Conservation (phyloP, 345 rosid species). For the Raphanus raphanistrum region DNA sequence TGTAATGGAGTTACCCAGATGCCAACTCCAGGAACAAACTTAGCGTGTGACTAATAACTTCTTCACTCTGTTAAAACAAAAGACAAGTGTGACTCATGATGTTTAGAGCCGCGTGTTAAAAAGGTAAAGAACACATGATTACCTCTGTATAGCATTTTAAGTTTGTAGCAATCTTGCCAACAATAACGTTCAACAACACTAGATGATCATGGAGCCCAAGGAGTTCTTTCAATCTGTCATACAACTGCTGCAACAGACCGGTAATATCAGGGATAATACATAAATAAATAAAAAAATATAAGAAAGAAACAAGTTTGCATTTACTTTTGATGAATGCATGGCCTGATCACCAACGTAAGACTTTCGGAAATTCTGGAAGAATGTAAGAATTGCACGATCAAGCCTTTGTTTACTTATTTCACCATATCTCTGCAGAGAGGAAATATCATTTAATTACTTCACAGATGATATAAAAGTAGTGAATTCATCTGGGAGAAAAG, state of each 20-base stretch:
- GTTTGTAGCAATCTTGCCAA: conserved; percentile 92
- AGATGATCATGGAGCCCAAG: conserved; percentile 96
- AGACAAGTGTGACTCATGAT: conserved; percentile 12
- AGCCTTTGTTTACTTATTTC: conserved; percentile 94
- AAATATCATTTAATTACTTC: conserved; percentile 17
- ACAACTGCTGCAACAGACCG: conserved; percentile 82
- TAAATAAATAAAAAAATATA: neutral
- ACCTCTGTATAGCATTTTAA: conserved; percentile 93
- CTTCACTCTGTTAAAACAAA: conserved; percentile 70
- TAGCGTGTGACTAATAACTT: conserved; percentile 90
- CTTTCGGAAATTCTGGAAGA: conserved; percentile 97
- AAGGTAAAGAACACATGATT: conserved; percentile 25
- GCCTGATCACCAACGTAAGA: conserved; percentile 99
- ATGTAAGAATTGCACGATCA: conserved; percentile 94
- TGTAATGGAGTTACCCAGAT: conserved; percentile 65
- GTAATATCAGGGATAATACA: conserved; percentile 37
- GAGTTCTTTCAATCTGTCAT: conserved; percentile 87
- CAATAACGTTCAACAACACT: conserved; percentile 80
- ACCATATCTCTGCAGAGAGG: conserved; percentile 73
- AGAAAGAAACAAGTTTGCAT: conserved; percentile 9
- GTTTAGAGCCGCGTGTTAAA: conserved; percentile 16
- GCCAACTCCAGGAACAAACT: conserved; percentile 94
- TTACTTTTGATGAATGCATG: conserved; percentile 96
- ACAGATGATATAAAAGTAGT: conserved; percentile 14
- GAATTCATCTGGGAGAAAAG: conserved; percentile 17